Evolutionary conservation across 202 grass and related monocot genomes (phyloP).

Genomic region (Schoenoplectus tabernaemontani): DNA sequence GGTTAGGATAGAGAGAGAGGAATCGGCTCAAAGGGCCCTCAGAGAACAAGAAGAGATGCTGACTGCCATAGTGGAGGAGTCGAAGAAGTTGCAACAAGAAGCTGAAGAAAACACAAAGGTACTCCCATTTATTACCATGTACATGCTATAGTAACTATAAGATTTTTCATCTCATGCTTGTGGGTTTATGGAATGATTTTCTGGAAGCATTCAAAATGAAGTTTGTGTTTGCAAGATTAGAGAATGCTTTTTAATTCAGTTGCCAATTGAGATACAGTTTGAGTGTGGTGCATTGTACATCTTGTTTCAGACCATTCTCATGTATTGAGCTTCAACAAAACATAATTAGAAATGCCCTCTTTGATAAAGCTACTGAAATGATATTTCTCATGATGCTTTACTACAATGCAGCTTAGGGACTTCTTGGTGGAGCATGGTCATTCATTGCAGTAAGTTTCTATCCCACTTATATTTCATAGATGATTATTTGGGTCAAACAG

Average conservation of each 20-base stretch:
- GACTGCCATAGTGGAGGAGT: constrained; percentile 67
- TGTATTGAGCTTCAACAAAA: no score
- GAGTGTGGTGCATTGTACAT: no score
- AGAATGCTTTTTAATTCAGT: neutral
- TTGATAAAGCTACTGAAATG: neutral
- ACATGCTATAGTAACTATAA: neutral
- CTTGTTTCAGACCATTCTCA: no score
- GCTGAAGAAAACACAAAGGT: constrained; percentile 75
- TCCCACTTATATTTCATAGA: constrained; percentile 14
- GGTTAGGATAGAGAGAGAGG: constrained; percentile 60
- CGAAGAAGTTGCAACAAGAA: constrained; percentile 63
- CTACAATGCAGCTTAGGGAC: constrained; percentile 55
- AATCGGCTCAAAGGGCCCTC: constrained; percentile 34
- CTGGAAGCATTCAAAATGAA: neutral
- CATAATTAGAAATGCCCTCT: neutral
- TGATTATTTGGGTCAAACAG: neutral
- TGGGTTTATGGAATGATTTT: neutral
- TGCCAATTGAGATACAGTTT: no score
- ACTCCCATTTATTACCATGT: neutral
- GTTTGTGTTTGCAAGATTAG: neutral
- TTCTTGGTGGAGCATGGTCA: constrained; percentile 77
- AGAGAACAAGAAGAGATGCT: constrained; percentile 66
- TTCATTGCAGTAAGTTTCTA: constrained; percentile 64
- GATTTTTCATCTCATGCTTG: neutral
- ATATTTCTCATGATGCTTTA: neutral